These are phyloP conservation scores for Nannochloropsis gaditana DNA, from an alignment of 108 stramenopile genomes.

Conservation along the genomic window DNA sequence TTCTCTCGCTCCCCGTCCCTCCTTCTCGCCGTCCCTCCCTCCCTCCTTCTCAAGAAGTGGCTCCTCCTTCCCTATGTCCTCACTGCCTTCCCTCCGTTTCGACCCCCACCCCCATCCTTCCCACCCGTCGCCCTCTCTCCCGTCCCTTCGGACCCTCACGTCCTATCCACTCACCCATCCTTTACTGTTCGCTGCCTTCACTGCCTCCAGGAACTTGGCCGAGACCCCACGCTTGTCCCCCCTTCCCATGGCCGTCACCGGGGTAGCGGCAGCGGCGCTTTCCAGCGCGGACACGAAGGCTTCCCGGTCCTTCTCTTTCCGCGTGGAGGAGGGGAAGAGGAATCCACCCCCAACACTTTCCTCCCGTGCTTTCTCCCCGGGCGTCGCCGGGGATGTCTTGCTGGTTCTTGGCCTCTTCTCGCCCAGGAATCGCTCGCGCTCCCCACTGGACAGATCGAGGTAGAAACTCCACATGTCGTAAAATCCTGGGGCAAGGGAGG, in stretches of 20 bases:
- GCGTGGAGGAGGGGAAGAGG: background rate
- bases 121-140: background rate
- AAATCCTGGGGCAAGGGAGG: background rate
- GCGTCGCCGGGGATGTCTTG: background rate
- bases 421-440: background rate
- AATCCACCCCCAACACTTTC: background rate
- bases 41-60: too few species aligned
- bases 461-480: slow-evolving; percentile 10
- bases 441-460: background rate
- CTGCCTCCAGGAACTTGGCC: background rate
- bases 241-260: too few species aligned
- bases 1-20: background rate
- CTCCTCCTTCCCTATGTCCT: background rate
- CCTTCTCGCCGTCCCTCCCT: background rate
- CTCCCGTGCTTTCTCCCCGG: background rate
- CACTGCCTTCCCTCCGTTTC: background rate
- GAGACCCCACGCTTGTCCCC: background rate
- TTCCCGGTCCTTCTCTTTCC: background rate
- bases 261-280: background rate
- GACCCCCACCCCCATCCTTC: too few species aligned
- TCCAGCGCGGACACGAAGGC: background rate
- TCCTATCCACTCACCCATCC: background rate
- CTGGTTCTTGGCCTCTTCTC: background rate
- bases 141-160: background rate
- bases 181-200: background rate